Percentiles rank a stretch among this genome's conserved stretches.
phyloP scores from a whole-genome alignment of 2,329 filamentous ascomycete genomes.

The Fusarium dimerum region DNA sequence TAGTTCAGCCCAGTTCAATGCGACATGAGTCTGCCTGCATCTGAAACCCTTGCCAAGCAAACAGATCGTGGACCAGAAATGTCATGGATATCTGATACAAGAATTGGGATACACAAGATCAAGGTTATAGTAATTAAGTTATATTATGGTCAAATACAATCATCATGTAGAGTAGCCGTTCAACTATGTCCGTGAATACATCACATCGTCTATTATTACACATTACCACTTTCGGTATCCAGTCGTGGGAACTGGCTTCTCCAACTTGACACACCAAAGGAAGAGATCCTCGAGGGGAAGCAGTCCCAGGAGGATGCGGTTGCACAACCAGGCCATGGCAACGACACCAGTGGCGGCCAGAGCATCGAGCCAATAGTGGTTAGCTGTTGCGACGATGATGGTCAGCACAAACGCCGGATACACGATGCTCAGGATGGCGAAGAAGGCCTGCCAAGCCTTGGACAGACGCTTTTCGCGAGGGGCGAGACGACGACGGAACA shows the following conservation, averaged over 20 bases:
- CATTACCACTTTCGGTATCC: constrained; percentile 23
- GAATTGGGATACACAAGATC: too few species aligned
- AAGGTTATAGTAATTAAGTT: too few species aligned
- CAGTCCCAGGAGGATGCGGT: constrained; percentile 57
- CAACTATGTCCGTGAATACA: neutral
- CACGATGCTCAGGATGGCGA: constrained; percentile 42
- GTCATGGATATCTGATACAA: too few species aligned
- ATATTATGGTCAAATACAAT: too few species aligned
- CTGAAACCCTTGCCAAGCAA: too few species aligned
- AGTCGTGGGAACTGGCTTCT: constrained; percentile 61
- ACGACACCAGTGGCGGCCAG: constrained; percentile 64
- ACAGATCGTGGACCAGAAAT: too few species aligned
- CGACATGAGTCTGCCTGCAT: too few species aligned
- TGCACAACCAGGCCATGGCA: constrained; percentile 56
- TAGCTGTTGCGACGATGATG: constrained; percentile 62
- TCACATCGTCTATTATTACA: neutral
- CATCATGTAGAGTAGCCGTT: too few species aligned
- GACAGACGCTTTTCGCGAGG: constrained; percentile 31
- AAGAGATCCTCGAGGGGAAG: constrained; percentile 67
- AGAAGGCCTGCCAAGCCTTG: constrained; percentile 31
- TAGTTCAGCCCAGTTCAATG: too few species aligned
- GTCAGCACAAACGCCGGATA: constrained; percentile 56
- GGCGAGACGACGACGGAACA: constrained; percentile 38
- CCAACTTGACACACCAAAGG: constrained; percentile 60
- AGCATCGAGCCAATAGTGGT: constrained; percentile 67